Conservation (phyloP, 345 rosid species). For the Camelina laxa region DNA sequence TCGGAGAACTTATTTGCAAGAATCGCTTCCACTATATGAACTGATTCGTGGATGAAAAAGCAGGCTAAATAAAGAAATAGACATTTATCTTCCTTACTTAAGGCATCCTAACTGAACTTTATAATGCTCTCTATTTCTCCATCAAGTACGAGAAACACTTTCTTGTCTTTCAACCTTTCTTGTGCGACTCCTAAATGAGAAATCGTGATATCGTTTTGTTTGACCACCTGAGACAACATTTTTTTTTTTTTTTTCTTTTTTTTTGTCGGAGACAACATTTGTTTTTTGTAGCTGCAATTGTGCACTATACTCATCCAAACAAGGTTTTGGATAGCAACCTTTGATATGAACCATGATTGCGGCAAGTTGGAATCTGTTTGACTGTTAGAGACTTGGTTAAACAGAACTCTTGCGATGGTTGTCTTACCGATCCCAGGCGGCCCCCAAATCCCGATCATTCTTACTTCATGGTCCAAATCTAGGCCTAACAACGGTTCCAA, state of each 20-base stretch:
- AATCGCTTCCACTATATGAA: not conserved
- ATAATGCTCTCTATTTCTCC: slow-evolving; percentile 20
- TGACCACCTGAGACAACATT: not conserved
- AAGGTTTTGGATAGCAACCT: not conserved
- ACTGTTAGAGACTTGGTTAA: not conserved
- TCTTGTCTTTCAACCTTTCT: not conserved
- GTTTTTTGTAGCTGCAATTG: not conserved
- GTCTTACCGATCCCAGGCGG: slow-evolving; percentile 1
- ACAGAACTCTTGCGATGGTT: not conserved
- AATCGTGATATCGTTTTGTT: not conserved
- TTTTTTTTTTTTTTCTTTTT: too few species aligned
- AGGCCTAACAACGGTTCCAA: not conserved
- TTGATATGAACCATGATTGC: not conserved
- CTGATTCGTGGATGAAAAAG: not conserved
- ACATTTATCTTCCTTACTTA: slow-evolving; percentile 10
- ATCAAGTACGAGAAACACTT: slow-evolving; percentile 9
- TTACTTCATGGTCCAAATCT: not conserved
- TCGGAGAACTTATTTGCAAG: rapidly evolving
- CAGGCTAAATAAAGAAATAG: slow-evolving; percentile 33
- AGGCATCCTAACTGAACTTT: slow-evolving; percentile 37
- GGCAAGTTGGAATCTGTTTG: not conserved
- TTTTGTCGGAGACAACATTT: not conserved
- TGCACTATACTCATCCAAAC: not conserved
- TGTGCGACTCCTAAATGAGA: not conserved
- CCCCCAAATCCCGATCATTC: not conserved